These are phyloP conservation scores for Lentithecium fluviatile DNA, from an alignment of 495 filamentous ascomycete species.

Conservation along the genomic window DNA sequence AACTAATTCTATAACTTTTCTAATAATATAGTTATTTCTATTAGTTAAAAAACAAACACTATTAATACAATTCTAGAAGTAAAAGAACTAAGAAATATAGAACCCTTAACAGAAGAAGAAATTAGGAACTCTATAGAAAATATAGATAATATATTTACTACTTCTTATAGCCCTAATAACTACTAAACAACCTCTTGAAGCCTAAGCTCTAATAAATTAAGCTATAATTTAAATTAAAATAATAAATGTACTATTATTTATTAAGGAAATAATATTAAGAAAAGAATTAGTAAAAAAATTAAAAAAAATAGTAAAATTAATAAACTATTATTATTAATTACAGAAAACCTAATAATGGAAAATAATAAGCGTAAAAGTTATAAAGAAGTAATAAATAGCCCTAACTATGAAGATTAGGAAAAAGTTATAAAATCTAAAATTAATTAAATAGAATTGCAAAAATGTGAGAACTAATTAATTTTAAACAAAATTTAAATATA, in stretches of 20 bases:
- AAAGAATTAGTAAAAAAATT: background rate
- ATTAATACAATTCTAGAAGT: too few relatives aligned
- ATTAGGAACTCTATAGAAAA: too few relatives aligned
- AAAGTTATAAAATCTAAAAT: background rate
- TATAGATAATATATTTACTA: too few relatives aligned
- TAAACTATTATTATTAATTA: background rate
- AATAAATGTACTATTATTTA: background rate
- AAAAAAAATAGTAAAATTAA: too few relatives aligned
- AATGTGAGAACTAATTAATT: slow-evolving; percentile 19
- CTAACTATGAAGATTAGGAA: too few relatives aligned
- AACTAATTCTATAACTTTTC: background rate
- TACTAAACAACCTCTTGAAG: background rate
- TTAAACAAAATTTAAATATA: slow-evolving; percentile 14
- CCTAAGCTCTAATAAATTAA: background rate
- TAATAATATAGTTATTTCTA: background rate
- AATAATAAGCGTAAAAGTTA: too few relatives aligned
- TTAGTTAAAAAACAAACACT: too few relatives aligned
- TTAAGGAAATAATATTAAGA: background rate
- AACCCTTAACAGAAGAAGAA: too few relatives aligned
- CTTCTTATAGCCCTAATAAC: background rate
- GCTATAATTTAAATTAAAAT: background rate
- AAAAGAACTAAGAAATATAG: too few relatives aligned
- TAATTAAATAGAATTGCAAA: background rate
- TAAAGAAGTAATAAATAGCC: too few relatives aligned
- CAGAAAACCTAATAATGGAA: background rate